Percentiles rank a stretch among this genome's conserved stretches.
Evolutionary conservation across 192 early-diverging fungal species (phyloP).

Genomic region (Coemansia sp.): DNA sequence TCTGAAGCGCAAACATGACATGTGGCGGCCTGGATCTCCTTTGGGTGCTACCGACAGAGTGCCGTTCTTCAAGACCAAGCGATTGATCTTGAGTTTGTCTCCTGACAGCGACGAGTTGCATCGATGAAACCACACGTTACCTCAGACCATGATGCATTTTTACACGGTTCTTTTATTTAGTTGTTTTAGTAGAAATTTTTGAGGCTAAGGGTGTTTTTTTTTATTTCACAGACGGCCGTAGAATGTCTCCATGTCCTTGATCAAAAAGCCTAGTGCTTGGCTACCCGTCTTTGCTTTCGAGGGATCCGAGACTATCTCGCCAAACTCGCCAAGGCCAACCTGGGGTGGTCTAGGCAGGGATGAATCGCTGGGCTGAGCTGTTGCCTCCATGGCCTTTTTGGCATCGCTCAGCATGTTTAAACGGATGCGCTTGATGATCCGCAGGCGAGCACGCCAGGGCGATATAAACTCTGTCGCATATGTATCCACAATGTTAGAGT

Average conservation of each 20-base stretch:
- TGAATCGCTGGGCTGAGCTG: neutral
- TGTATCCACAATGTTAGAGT: slow-evolving; percentile 59
- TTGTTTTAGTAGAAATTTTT: neutral
- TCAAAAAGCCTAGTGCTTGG: slow-evolving; percentile 45
- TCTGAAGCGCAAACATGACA: slow-evolving; percentile 27
- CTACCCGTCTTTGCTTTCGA: slow-evolving; percentile 24
- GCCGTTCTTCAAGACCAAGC: slow-evolving; percentile 31
- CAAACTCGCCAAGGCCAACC: slow-evolving; percentile 20
- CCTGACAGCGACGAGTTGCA: too few species aligned
- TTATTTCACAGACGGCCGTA: slow-evolving; percentile 4
- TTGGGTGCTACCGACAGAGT: slow-evolving; percentile 5
- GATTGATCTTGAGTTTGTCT: slow-evolving; percentile 28
- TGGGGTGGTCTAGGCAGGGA: neutral
- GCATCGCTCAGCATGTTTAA: slow-evolving; percentile 22
- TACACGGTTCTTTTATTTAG: neutral
- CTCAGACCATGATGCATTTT: neutral
- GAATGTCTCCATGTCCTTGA: slow-evolving; percentile 31
- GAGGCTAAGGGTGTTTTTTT: too few species aligned
- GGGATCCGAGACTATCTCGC: slow-evolving; percentile 31
- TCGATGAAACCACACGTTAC: too few species aligned
- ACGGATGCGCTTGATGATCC: slow-evolving; percentile 82
- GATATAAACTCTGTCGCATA: slow-evolving; percentile 71
- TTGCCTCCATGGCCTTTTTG: slow-evolving; percentile 4
- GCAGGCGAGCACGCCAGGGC: slow-evolving; percentile 85
- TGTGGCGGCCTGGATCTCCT: slow-evolving; percentile 29